phyloP scores from a whole-genome alignment of 1,284 basidiomycete species.

The Cryptococcus depauperatus region DNA sequence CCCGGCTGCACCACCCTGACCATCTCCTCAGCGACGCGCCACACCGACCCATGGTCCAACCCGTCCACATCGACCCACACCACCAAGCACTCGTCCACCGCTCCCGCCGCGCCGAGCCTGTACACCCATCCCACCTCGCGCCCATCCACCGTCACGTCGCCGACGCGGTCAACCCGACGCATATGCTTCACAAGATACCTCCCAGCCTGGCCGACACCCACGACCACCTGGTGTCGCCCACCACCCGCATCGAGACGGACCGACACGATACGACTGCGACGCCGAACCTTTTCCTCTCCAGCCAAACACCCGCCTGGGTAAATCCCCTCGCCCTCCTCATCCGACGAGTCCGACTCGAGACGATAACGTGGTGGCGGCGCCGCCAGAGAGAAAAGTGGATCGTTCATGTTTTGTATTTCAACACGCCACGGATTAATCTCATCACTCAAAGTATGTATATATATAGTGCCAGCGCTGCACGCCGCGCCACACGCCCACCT shows the following conservation, averaged over 20 bases:
- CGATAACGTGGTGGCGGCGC: conserved; percentile 40
- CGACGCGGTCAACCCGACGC: conserved; percentile 3
- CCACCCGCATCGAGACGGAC: too few species aligned
- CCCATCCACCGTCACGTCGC: conserved; percentile 1
- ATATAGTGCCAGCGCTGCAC: too few species aligned
- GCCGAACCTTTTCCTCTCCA: too few species aligned
- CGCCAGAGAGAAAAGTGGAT: conserved; percentile 26
- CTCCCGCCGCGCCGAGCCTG: not conserved
- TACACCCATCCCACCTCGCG: not conserved
- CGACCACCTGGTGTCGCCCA: too few species aligned
- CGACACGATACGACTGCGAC: too few species aligned
- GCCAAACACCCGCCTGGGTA: conserved; percentile 21
- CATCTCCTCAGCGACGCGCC: conserved; percentile 5
- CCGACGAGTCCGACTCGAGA: conserved; percentile 41
- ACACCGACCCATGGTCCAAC: conserved; percentile 4
- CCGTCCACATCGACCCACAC: conserved; percentile 10
- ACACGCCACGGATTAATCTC: too few species aligned
- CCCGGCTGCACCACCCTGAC: too few species aligned
- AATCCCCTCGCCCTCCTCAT: conserved; percentile 41
- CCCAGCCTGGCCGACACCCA: conserved; percentile 33
- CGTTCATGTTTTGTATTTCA: conserved; percentile 32
- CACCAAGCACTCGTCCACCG: not conserved
- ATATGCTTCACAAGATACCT: conserved; percentile 19
- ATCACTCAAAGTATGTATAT: too few species aligned
- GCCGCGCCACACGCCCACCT: too few species aligned